phyloP scores from a whole-genome alignment of 192 early-diverging fungal species.

The Coemansia sp. region DNA sequence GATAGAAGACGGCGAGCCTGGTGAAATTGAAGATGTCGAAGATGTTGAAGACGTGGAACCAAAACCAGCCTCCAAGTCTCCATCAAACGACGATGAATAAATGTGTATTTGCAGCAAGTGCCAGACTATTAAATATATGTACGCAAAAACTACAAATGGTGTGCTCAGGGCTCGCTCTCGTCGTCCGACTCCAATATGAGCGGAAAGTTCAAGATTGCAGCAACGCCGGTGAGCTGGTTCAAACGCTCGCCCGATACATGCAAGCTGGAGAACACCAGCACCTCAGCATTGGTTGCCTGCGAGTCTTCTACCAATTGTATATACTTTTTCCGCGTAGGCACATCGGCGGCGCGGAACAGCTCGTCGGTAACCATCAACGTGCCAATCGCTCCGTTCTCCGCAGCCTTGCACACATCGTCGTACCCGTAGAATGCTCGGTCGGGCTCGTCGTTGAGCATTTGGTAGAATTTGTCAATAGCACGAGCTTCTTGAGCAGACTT shows the following conservation, averaged over 20 bases:
- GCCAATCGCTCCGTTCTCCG: slow-evolving; percentile 82
- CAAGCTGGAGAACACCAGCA: slow-evolving; percentile 86
- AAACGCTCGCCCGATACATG: slow-evolving; percentile 97
- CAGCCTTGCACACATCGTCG: slow-evolving; percentile 80
- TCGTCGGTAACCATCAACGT: slow-evolving; percentile 90
- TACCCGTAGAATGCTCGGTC: slow-evolving; percentile 93
- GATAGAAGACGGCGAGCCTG: slow-evolving; percentile 49
- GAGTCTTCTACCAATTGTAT: slow-evolving; percentile 84
- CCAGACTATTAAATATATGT: not conserved
- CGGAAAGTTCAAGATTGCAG: slow-evolving; percentile 91
- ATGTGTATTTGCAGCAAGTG: not conserved
- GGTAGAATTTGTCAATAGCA: slow-evolving; percentile 82
- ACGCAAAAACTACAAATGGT: not conserved
- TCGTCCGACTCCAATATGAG: slow-evolving; percentile 77
- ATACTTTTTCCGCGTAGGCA: slow-evolving; percentile 81
- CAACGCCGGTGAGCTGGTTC: slow-evolving; percentile 91
- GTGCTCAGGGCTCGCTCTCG: slow-evolving; percentile 17
- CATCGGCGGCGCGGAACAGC: slow-evolving; percentile 87
- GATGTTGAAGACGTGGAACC: slow-evolving; percentile 37
- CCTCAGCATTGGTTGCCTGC: slow-evolving; percentile 70
- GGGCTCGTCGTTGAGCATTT: slow-evolving; percentile 85
- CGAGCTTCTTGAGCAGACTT: slow-evolving; percentile 85
- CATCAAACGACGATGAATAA: no score
- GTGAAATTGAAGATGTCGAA: slow-evolving; percentile 51
- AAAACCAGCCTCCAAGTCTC: not conserved